Conservation (phyloP, 176 grass and related monocot species). For the Rhynchospora pubera region DNA sequence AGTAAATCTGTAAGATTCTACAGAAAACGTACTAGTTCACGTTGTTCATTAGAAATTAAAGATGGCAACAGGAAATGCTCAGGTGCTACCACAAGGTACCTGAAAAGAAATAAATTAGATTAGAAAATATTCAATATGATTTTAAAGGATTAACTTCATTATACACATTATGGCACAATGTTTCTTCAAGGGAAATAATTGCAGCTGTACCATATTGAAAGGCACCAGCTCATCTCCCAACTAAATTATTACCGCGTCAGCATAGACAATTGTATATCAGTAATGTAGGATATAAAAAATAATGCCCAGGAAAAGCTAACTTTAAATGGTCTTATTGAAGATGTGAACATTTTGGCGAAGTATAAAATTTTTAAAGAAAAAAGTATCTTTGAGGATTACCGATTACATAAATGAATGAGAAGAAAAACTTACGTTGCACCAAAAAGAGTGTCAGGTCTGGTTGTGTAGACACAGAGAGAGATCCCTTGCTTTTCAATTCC, state of each 20-base stretch:
- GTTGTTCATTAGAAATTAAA: conserved; percentile 66
- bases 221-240: not conserved
- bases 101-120: conserved; percentile 30
- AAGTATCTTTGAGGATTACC: not conserved
- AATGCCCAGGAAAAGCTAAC: not conserved
- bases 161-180: not conserved
- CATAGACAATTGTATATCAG: not conserved
- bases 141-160: not conserved
- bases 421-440: conserved; percentile 65
- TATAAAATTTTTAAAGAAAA: not conserved
- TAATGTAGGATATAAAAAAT: not conserved
- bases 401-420: not conserved
- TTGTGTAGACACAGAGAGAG: conserved; percentile 73
- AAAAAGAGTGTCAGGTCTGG: conserved; percentile 92
- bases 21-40: conserved; percentile 40
- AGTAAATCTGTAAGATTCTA: conserved; percentile 11
- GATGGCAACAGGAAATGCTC: conserved; percentile 59
- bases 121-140: not conserved
- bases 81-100: conserved; percentile 87
- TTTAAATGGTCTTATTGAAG: not conserved
- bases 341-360: not conserved
- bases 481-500: conserved; percentile 33
- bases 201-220: not conserved
- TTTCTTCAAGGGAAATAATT: not conserved
- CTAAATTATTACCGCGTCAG: not conserved